These are phyloP conservation scores for Ophidiomyces ophidiicola DNA, from an alignment of 2,329 filamentous ascomycete species.

Conservation along the genomic window DNA sequence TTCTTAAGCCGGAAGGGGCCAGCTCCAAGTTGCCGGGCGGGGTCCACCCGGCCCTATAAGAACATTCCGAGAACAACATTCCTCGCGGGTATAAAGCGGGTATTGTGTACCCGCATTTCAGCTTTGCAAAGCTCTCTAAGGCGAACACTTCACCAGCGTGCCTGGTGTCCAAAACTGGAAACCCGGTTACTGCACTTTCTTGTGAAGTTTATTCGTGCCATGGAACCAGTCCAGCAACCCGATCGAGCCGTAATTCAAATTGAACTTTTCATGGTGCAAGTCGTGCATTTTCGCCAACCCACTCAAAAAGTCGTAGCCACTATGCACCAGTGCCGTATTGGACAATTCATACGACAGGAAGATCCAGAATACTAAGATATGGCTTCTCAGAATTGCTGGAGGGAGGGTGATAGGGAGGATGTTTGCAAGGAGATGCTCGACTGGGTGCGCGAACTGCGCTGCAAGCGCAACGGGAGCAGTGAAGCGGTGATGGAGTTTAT, in stretches of 20 bases:
- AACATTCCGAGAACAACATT: too few species aligned
- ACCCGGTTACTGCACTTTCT: conserved; percentile 2
- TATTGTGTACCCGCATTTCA: too few species aligned
- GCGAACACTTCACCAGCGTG: too few species aligned
- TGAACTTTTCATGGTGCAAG: conserved; percentile 46
- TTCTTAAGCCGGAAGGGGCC: too few species aligned
- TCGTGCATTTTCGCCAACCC: conserved; percentile 44
- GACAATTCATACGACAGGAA: conserved; percentile 40
- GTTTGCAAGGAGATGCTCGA: conserved; percentile 47
- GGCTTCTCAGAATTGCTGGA: conserved; percentile 35
- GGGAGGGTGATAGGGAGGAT: conserved; percentile 42
- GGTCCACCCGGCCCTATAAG: too few species aligned
- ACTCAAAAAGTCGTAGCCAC: conserved; percentile 44
- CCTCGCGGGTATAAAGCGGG: too few species aligned
- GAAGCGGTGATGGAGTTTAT: conserved; percentile 47
- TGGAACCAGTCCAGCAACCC: conserved; percentile 46
- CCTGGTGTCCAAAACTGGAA: too few species aligned
- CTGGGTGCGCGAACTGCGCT: conserved; percentile 45
- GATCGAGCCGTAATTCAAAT: conserved; percentile 43
- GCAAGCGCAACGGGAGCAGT: conserved; percentile 44
- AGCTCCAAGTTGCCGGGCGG: too few species aligned
- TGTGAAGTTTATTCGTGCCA: conserved; percentile 29
- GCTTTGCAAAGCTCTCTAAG: too few species aligned
- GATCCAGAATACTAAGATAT: conserved; percentile 43
- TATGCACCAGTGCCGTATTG: conserved; percentile 45